Conservation (phyloP, 345 rosid genomes). For the Lepidium aucheri region DNA sequence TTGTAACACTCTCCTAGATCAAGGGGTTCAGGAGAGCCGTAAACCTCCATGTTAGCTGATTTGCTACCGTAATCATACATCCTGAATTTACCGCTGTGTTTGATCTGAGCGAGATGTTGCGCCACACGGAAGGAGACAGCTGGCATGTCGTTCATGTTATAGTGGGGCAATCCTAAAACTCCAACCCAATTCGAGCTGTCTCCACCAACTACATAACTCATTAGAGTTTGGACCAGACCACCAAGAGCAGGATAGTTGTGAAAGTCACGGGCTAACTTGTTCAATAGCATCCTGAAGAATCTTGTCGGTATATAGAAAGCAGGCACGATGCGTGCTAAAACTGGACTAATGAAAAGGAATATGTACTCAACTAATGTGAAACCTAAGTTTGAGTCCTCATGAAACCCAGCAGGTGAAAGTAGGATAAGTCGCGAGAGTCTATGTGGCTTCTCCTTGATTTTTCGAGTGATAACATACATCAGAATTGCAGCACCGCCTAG, state of each 20-base stretch:
- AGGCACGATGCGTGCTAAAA: conserved; percentile 53
- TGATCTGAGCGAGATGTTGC: conserved; percentile 85
- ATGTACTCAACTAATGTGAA: conserved; percentile 54
- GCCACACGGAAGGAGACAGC: conserved; percentile 77
- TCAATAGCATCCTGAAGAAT: conserved; percentile 87
- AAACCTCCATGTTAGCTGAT: conserved; percentile 53
- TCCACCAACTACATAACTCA: conserved; percentile 85
- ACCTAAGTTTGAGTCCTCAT: conserved; percentile 57
- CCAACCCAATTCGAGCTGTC: conserved; percentile 99
- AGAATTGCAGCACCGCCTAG: conserved; percentile 94
- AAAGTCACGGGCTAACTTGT: conserved; percentile 93
- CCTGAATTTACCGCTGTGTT: conserved; percentile 54
- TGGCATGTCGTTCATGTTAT: conserved; percentile 98
- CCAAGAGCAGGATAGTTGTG: conserved; percentile 94
- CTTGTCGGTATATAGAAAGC: conserved; percentile 92
- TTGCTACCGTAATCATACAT: conserved; percentile 80
- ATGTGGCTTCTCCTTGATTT: conserved; percentile 65
- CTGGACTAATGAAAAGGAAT: conserved; percentile 52
- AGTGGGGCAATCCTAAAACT: conserved; percentile 82
- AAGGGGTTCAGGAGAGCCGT: conserved; percentile 76
- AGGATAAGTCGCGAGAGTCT: conserved; percentile 75
- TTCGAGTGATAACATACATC: conserved; percentile 62
- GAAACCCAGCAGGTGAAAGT: conserved; percentile 94
- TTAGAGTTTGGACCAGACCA: conserved; percentile 85
- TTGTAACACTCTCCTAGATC: conserved; percentile 69